Conservation (phyloP, 2,329 filamentous ascomycete genomes). For the Chaetomium sp. region DNA sequence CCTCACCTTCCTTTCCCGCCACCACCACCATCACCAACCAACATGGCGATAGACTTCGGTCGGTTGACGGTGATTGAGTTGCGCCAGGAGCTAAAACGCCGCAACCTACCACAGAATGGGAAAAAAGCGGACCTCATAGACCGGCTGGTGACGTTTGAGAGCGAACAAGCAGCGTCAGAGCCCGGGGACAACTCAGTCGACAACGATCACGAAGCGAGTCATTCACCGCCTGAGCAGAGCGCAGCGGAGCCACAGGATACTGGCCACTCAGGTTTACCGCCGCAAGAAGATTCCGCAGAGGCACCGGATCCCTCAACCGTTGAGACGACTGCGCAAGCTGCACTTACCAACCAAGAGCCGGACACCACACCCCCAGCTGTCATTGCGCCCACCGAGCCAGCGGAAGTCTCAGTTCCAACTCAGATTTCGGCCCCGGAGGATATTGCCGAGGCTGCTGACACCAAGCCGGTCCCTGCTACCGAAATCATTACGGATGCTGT, state of each 20-base stretch:
- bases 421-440: not conserved
- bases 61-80: slow-evolving; percentile 74
- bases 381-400: not conserved
- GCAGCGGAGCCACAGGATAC: slow-evolving; percentile 7
- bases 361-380: not conserved
- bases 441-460: not conserved
- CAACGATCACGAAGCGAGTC: slow-evolving; percentile 15
- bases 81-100: slow-evolving; percentile 71
- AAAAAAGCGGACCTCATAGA: slow-evolving; percentile 73
- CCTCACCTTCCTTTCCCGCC: not conserved
- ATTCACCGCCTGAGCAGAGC: slow-evolving; percentile 14
- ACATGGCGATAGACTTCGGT: slow-evolving; percentile 54
- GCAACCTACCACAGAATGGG: slow-evolving; percentile 69
- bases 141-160: slow-evolving; percentile 55
- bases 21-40: slow-evolving; percentile 27
- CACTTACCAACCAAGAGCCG: not conserved
- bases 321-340: slow-evolving; percentile 7
- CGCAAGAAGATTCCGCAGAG: slow-evolving; percentile 5
- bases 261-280: not conserved
- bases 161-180: slow-evolving; percentile 27
- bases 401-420: not conserved
- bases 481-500: slow-evolving; percentile 33
- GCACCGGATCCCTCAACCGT: not conserved
- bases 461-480: slow-evolving; percentile 20
- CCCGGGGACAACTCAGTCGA: slow-evolving; percentile 16